A percentile compares a stretch with the other conserved stretches of the same genome.
Conservation (phyloP, 768 basidiomycete species). For the Mycena filopes region DNA sequence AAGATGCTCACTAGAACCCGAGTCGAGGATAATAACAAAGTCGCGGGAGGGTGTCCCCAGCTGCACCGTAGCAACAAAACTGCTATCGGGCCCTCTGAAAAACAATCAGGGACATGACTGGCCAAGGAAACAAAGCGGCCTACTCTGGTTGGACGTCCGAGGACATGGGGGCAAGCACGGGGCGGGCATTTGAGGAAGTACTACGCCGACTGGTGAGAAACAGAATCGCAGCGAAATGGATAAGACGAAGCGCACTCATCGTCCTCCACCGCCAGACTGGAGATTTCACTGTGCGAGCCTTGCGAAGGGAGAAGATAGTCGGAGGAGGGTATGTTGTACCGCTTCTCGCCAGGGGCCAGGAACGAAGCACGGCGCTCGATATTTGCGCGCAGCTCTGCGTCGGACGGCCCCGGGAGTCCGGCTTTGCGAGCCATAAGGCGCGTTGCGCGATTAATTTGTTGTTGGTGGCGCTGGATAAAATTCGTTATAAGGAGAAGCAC, state of each 20-base stretch:
- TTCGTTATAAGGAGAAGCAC: neutral
- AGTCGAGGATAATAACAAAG: constrained; percentile 56
- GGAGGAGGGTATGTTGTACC: constrained; percentile 17
- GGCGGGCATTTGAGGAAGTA: neutral
- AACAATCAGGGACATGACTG: neutral
- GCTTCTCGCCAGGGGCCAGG: constrained; percentile 8
- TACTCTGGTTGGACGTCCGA: constrained; percentile 20
- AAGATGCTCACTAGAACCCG: constrained; percentile 58
- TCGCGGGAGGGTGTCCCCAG: constrained; percentile 60
- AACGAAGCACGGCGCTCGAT: constrained; percentile 27
- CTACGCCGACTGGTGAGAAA: neutral
- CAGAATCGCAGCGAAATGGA: neutral
- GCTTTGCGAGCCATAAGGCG: constrained; percentile 27
- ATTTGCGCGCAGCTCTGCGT: constrained; percentile 22
- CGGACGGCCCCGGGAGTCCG: constrained; percentile 20
- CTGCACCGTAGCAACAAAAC: constrained; percentile 39
- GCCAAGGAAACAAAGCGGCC: neutral
- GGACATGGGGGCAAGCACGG: constrained; percentile 8
- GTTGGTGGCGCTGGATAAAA: constrained; percentile 29
- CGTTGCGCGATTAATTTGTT: constrained; percentile 31
- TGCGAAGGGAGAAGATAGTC: neutral
- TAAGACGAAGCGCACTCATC: neutral
- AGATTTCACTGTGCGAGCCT: neutral
- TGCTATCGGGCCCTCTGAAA: constrained; percentile 23
- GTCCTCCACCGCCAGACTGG: constrained; percentile 6